Evolutionary conservation across 1,139 yeast genomes (phyloP), one percentile per base, ranked within the genome.

Genomic region (Wickerhamiella pararugosa): DNA sequence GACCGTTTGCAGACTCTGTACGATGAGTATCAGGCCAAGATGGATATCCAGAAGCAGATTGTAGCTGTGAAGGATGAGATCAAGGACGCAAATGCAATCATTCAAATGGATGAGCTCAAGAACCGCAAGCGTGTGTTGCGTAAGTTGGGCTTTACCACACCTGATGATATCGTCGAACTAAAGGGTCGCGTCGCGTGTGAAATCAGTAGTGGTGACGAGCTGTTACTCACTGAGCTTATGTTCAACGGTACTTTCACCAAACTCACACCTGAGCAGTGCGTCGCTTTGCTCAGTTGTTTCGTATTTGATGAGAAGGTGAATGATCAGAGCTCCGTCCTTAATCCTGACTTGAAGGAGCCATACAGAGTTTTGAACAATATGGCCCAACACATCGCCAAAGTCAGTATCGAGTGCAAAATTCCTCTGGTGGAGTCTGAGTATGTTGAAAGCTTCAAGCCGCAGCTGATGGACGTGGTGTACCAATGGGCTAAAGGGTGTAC

Each of bases 401-500:
- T 86, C 7, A 80, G 82, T 50, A 78, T 76, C 53, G 97, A 90
- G 58, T 79, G 92, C 59, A 87, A 90, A 61, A 70, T 92, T 42
- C 95, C 87, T 50, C 67, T 90, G 39, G 77, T 77, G 5, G 97
- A 86, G 57, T 84, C 84, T 55, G 97, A 87, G 48, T 92, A 90
- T 57, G 79, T 90, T 36, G 94, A 86, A 57, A 72, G 79, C 29
- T 92, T 90, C 67, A 76, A 94, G 60, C 79, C 86, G 25, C 94
- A 90, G 57, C 69, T 92, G 50, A 87, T 92, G 97, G 97, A 86
- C 58, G 97, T 90, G 40, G 95, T 92, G 1, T 84, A 65, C 61
- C 84, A 92, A 37, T 92, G 99, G 99, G 83, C 96, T 59, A 79
- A 80, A 57, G 97, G 97, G 28, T 95, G 95, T 4, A 67, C 90